phyloP scores from a whole-genome alignment of 2,329 filamentous ascomycete genomes.

The Fusarium sp. region DNA sequence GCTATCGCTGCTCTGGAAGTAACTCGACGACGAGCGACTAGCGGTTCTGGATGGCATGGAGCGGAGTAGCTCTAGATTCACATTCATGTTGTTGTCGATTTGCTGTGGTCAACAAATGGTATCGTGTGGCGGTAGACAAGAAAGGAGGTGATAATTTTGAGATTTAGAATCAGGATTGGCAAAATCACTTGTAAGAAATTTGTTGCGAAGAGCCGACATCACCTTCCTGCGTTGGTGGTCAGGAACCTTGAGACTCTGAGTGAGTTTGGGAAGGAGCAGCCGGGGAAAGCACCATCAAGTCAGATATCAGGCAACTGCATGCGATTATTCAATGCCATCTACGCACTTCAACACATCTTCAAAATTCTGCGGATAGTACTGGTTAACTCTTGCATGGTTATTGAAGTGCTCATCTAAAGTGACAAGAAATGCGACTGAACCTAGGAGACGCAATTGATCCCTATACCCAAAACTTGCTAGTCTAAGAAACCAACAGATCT shows the following conservation, averaged over 20 bases:
- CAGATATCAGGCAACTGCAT: not conserved
- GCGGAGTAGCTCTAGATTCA: conserved; percentile 1
- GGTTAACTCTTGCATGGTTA: too few relatives aligned
- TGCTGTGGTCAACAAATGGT: not conserved
- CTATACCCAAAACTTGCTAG: accelerated
- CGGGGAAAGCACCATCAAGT: too few relatives aligned
- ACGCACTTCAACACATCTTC: too few relatives aligned
- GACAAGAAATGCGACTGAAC: not conserved
- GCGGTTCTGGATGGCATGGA: conserved; percentile 6
- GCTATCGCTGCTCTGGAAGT: conserved; percentile 31
- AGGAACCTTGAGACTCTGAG: not conserved
- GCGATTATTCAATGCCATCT: too few relatives aligned
- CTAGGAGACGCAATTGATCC: not conserved
- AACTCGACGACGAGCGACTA: conserved; percentile 31
- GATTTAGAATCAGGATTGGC: accelerated
- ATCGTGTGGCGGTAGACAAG: not conserved
- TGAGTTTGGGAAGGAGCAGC: not conserved
- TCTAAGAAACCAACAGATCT: not conserved
- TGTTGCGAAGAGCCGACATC: too few relatives aligned
- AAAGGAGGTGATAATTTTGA: too few relatives aligned
- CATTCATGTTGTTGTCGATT: not conserved
- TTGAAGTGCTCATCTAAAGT: too few relatives aligned
- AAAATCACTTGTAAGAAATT: not conserved
- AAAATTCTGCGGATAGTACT: too few relatives aligned
- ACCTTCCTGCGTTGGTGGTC: not conserved